These are phyloP conservation scores for Desmodesmus armatus DNA, from an alignment of 139 green algal species.

Conservation along the genomic window DNA sequence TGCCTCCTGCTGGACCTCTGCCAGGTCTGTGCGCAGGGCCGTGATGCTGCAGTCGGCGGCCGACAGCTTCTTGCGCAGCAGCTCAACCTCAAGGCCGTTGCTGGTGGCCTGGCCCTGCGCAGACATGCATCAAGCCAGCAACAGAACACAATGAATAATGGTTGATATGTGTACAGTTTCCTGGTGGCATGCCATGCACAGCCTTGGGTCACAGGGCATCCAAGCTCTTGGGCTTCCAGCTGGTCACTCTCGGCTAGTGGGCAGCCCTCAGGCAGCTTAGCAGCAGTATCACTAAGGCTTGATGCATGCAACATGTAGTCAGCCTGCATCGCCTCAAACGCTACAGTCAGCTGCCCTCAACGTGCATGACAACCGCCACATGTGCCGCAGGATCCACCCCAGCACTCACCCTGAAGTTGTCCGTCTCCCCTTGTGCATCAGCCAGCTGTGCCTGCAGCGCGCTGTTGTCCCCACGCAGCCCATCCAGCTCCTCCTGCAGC, in stretches of 20 bases:
- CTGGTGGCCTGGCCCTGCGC: slow-evolving; percentile 15
- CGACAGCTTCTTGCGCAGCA: slow-evolving; percentile 43
- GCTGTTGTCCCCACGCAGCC: background rate
- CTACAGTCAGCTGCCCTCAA: too few species aligned
- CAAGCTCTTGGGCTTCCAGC: too few species aligned
- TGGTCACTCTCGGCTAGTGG: too few species aligned
- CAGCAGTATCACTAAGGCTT: too few species aligned
- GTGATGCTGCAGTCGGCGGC: background rate
- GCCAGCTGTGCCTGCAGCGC: slow-evolving; percentile 32
- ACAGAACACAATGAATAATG: background rate
- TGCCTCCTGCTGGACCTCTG: background rate
- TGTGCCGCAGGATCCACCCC: too few species aligned
- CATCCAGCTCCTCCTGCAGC: slow-evolving; percentile 38
- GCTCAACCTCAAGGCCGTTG: slow-evolving; percentile 17
- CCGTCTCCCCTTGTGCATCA: slow-evolving; percentile 1
- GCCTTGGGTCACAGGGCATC: background rate
- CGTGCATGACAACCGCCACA: too few species aligned
- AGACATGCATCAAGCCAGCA: background rate
- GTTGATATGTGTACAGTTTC: background rate
- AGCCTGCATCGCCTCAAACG: too few species aligned
- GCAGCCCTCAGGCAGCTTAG: too few species aligned
- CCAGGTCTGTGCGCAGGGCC: background rate
- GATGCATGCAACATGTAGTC: too few species aligned
- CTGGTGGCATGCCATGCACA: background rate
- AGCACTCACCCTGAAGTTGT: slow-evolving; percentile 27